phyloP scores from a whole-genome alignment of 164 flowering plant species.

The Macadamia tetraphylla region DNA sequence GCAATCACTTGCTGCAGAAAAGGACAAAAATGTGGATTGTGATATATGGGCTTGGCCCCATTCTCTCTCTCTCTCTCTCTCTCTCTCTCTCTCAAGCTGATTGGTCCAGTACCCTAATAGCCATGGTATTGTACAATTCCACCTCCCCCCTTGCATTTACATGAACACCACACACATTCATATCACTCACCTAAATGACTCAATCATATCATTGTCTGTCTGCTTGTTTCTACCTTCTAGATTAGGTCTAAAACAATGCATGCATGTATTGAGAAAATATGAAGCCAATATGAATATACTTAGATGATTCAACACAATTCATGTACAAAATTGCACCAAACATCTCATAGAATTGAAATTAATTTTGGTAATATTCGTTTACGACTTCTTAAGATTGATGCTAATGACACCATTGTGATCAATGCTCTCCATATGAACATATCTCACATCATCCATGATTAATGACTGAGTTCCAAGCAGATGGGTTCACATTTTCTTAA shows the following conservation, averaged over 20 bases:
- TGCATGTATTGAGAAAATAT: neutral
- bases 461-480: neutral
- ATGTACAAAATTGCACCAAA: neutral
- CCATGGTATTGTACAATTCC: neutral
- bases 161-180: too few relatives aligned
- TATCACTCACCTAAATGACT: too few relatives aligned
- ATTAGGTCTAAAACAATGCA: neutral
- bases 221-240: neutral
- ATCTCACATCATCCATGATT: neutral
- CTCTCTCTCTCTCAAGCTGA: neutral
- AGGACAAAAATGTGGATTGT: neutral
- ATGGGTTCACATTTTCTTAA: neutral
- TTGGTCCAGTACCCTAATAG: neutral
- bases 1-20: neutral
- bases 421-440: neutral
- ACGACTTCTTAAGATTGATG: neutral
- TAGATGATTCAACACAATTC: neutral
- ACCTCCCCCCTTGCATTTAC: too few relatives aligned
- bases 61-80: neutral
- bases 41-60: neutral
- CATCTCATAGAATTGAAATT: neutral
- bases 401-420: neutral
- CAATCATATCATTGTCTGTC: neutral
- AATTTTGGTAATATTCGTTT: neutral
- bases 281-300: neutral